phyloP scores from a whole-genome alignment of 2,329 filamentous ascomycete species.

The Alternaria burnsii region DNA sequence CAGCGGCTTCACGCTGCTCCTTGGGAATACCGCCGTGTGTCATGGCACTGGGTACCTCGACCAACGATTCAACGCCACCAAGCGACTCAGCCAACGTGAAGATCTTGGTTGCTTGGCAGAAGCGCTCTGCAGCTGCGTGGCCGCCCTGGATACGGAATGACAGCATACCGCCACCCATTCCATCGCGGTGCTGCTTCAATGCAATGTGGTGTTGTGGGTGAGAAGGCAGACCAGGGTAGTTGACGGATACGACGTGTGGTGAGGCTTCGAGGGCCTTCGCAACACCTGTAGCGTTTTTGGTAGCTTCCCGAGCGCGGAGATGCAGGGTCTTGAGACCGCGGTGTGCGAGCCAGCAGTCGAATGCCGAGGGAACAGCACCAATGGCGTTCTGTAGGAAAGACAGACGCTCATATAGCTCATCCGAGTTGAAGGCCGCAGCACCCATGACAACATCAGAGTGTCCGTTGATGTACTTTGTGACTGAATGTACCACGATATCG shows the following conservation, averaged over 20 bases:
- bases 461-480: slow-evolving; percentile 99
- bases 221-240: slow-evolving; percentile 90
- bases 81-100: slow-evolving; percentile 94
- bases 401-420: slow-evolving; percentile 77
- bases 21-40: slow-evolving; percentile 94
- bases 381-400: slow-evolving; percentile 97
- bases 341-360: slow-evolving; percentile 98
- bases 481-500: slow-evolving; percentile 95
- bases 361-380: slow-evolving; percentile 90
- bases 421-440: slow-evolving; percentile 91
- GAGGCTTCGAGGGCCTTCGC: slow-evolving; percentile 80
- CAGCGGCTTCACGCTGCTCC: slow-evolving; percentile 88
- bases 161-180: slow-evolving; percentile 96
- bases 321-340: slow-evolving; percentile 96
- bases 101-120: slow-evolving; percentile 88
- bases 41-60: slow-evolving; percentile 94
- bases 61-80: slow-evolving; percentile 89
- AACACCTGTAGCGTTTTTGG: slow-evolving; percentile 79
- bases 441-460: slow-evolving; percentile 98
- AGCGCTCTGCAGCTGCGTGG: slow-evolving; percentile 83
- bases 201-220: slow-evolving; percentile 89
- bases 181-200: slow-evolving; percentile 88
- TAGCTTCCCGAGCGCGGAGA: slow-evolving; percentile 86
- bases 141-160: slow-evolving; percentile 94
- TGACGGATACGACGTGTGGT: slow-evolving; percentile 84